Percentiles rank a stretch among this genome's conserved stretches.
phyloP scores from a whole-genome alignment of 1,284 basidiomycete species.

The Mycena citricolor region DNA sequence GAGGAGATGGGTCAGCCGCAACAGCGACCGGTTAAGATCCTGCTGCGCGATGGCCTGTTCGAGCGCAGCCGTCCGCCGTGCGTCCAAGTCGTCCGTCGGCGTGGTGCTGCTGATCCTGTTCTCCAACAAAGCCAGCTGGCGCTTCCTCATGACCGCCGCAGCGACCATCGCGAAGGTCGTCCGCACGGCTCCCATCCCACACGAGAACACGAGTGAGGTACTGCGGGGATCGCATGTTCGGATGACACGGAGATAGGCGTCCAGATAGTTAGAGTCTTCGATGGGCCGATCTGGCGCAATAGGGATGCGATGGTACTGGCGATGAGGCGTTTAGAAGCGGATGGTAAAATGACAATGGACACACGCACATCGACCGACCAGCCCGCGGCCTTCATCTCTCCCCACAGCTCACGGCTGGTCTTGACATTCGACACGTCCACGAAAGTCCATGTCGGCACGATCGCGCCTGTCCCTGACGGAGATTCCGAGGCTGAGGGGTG shows the following conservation, averaged over 20 bases:
- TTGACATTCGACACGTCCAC: conserved; percentile 85
- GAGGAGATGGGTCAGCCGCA: conserved; percentile 82
- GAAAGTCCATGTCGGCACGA: conserved; percentile 93
- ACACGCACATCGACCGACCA: conserved; percentile 84
- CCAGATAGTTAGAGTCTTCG: conserved; percentile 94
- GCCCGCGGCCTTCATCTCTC: conserved; percentile 74
- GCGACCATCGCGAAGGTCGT: conserved; percentile 98
- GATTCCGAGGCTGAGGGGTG: conserved; percentile 52
- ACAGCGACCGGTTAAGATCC: conserved; percentile 77
- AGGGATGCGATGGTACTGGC: conserved; percentile 79
- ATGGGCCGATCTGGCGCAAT: conserved; percentile 89
- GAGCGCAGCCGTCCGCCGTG: too few species aligned
- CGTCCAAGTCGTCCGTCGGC: too few species aligned
- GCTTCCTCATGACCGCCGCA: conserved; percentile 84
- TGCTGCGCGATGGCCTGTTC: conserved; percentile 84
- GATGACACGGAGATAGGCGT: conserved; percentile 88
- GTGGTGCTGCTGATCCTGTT: neutral
- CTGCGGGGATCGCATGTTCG: conserved; percentile 77
- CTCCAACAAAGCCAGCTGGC: too few species aligned
- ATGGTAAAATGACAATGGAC: conserved; percentile 6
- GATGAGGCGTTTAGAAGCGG: conserved; percentile 10
- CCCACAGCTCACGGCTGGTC: conserved; percentile 89
- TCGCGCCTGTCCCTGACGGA: conserved; percentile 77
- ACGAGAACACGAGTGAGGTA: conserved; percentile 92
- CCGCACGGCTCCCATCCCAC: conserved; percentile 95